phyloP scores from a whole-genome alignment of 1,284 basidiomycete genomes.

The Naganishia albida region DNA sequence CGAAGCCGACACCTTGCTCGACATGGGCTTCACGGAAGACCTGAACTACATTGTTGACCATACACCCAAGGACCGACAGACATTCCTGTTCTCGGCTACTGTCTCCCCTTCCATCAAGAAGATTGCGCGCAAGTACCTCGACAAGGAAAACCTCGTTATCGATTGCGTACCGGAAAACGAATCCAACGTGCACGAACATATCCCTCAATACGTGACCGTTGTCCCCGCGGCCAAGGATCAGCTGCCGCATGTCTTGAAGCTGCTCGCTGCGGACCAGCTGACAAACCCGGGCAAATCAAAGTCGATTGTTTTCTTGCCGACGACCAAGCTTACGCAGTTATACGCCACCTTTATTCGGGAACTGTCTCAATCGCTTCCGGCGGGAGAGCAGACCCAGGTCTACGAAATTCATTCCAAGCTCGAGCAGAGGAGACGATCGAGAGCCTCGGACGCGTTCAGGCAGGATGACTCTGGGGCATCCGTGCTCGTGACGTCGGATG shows the following conservation, averaged over 20 bases:
- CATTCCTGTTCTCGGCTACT: conserved; percentile 93
- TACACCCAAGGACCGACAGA: conserved; percentile 71
- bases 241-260: conserved; percentile 73
- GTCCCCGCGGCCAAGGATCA: conserved; percentile 69
- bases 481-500: conserved; percentile 82
- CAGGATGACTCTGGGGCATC: conserved; percentile 62
- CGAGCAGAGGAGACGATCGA: conserved; percentile 66
- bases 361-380: conserved; percentile 58
- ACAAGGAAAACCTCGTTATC: conserved; percentile 63
- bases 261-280: conserved; percentile 89
- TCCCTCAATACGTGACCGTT: conserved; percentile 81
- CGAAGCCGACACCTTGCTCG: conserved; percentile 92
- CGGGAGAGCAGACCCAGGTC: conserved; percentile 60
- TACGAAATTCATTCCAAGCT: conserved; percentile 88
- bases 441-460: conserved; percentile 70
- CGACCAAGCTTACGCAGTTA: conserved; percentile 82
- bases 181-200: conserved; percentile 70
- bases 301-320: conserved; percentile 83
- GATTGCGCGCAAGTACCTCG: conserved; percentile 61
- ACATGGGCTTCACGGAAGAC: conserved; percentile 94
- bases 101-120: conserved; percentile 57
- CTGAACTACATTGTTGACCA: conserved; percentile 72
- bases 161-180: conserved; percentile 62
- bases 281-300: conserved; percentile 71
- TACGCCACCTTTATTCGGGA: conserved; percentile 66